phyloP scores from a whole-genome alignment of 345 rosid genomes.

The Murraya paniculata region DNA sequence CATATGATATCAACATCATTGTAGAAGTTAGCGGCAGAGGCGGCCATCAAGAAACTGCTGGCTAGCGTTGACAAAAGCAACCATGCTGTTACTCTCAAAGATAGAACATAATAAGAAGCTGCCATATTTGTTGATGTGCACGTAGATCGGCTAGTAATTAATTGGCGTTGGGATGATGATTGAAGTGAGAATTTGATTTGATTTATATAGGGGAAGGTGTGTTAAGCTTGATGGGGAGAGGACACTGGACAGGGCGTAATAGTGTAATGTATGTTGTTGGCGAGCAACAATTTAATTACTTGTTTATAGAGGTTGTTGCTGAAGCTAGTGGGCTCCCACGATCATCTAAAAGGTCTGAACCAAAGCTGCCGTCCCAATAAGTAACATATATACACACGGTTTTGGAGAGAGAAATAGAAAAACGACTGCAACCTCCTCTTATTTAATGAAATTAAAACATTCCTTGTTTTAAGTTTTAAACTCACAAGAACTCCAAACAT shows the following conservation, averaged over 20 bases:
- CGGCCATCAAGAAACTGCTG: not conserved
- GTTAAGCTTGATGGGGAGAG: not conserved
- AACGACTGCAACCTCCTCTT: too few species aligned
- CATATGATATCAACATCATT: slow-evolving; percentile 2
- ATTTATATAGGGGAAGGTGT: not conserved
- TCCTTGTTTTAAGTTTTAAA: not conserved
- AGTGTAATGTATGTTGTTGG: not conserved
- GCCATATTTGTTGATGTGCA: not conserved
- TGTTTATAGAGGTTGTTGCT: not conserved
- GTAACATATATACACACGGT: not conserved
- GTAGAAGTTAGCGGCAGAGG: slow-evolving; percentile 17
- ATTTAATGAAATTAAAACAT: not conserved
- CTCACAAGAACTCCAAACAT: not conserved
- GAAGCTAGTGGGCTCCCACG: not conserved
- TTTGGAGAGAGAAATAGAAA: not conserved
- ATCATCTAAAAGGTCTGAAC: not conserved
- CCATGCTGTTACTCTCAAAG: not conserved
- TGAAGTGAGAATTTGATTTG: not conserved
- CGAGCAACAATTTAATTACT: not conserved
- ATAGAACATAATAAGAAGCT: not conserved
- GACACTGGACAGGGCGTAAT: not conserved
- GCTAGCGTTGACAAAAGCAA: not conserved
- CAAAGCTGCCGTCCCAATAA: slow-evolving; percentile 4
- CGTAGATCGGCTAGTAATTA: not conserved
- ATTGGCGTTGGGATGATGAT: not conserved